Evolutionary conservation across 805 yeast species (phyloP).

Genomic region (Hagleromyces aurorensis): DNA sequence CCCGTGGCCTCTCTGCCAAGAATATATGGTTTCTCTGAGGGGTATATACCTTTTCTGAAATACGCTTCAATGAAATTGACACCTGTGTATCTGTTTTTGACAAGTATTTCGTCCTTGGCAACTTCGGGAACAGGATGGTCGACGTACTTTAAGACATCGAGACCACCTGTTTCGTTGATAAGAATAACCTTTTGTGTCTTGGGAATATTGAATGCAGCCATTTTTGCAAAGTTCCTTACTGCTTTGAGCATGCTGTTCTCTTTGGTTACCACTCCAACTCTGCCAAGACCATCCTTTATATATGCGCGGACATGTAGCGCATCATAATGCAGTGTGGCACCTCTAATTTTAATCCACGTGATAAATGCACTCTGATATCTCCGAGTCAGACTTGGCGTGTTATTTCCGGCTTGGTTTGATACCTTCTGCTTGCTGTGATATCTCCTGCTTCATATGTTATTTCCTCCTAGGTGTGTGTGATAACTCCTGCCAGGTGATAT

Average conservation of each 20-base stretch:
- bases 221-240: background rate
- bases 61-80: slow-evolving; percentile 77
- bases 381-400: too few species aligned
- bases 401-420: too few species aligned
- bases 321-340: too few species aligned
- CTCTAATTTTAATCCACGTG: too few species aligned
- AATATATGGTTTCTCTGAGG: slow-evolving; percentile 48
- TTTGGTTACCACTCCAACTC: too few species aligned
- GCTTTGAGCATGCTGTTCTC: slow-evolving; percentile 1
- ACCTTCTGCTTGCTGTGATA: too few species aligned
- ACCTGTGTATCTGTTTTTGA: slow-evolving; percentile 73
- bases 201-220: slow-evolving; percentile 35
- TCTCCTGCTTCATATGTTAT: too few species aligned
- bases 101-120: slow-evolving; percentile 47
- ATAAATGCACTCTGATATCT: too few species aligned
- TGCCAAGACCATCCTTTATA: too few species aligned
- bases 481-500: too few species aligned
- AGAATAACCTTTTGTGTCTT: slow-evolving; percentile 47
- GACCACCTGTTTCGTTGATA: slow-evolving; percentile 47
- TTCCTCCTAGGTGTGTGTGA: too few species aligned
- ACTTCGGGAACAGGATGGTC: slow-evolving; percentile 55
- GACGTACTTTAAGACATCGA: slow-evolving; percentile 51
- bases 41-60: slow-evolving; percentile 74
- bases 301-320: too few species aligned
- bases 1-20: slow-evolving; percentile 76